Conservation (phyloP, 495 filamentous ascomycete species). For the Annulohypoxylon moriforme region DNA sequence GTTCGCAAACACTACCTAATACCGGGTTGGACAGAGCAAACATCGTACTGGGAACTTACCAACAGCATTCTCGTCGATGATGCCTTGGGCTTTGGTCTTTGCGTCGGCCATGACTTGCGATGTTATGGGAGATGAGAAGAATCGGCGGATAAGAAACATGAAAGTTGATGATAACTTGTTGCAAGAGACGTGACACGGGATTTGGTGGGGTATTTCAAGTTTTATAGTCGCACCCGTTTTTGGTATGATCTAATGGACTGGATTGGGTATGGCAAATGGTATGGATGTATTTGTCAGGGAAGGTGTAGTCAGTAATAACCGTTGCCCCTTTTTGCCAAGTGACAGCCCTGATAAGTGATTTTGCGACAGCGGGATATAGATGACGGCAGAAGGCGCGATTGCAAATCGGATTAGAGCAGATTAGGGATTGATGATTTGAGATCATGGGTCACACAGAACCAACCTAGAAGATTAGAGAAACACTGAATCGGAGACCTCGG, state of each 20-base stretch:
- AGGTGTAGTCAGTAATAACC: not conserved
- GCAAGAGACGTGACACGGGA: not conserved
- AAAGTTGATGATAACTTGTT: conserved; percentile 36
- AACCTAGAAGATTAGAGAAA: not conserved
- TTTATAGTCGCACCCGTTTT: conserved; percentile 13
- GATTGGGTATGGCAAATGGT: not conserved
- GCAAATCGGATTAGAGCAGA: not conserved
- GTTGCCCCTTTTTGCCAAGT: not conserved
- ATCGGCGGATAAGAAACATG: conserved; percentile 82
- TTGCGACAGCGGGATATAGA: not conserved
- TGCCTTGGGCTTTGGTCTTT: conserved; percentile 82
- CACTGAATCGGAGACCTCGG: not conserved
- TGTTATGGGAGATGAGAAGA: conserved; percentile 73
- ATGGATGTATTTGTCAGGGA: conserved; percentile 24
- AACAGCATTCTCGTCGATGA: conserved; percentile 94
- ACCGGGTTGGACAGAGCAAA: not conserved
- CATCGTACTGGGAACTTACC: conserved; percentile 64
- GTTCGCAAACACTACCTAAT: not conserved
- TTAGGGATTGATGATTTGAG: conserved; percentile 16
- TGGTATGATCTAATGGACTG: not conserved
- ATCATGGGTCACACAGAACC: conserved; percentile 15
- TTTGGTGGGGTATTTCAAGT: not conserved
- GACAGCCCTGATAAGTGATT: not conserved
- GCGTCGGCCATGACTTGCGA: conserved; percentile 83
- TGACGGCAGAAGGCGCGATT: not conserved